Base-by-base conservation (phyloP, 352 stramenopile genomes). In the Phytophthora ramorum region DNA sequence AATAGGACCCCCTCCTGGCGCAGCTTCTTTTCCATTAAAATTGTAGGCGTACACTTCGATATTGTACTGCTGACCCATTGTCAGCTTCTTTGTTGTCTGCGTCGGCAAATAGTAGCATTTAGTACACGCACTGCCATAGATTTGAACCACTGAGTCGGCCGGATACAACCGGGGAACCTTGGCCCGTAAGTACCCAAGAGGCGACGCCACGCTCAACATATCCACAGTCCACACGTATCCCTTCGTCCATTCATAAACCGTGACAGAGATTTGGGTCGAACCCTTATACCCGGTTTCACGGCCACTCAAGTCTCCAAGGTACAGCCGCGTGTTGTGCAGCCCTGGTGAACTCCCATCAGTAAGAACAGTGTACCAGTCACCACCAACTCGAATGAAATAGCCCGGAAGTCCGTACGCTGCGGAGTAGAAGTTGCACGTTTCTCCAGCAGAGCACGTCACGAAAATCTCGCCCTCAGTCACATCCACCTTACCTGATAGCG, bases 41-140 rank as follows among this genome's bases (percentile, higher is more conserved):
- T 97, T 98, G 57, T 85, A 90, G 13, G 84, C 84, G 54, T 87
- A 79, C 0, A 87, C 83, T 49, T 91, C 75, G 24, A 97, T 75
- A 50, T 87, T 92, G 63, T 97, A 97, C 14, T 82, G 47, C 9
- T 85, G 85, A 24, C 87, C 92, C 16, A 58, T 58, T 7, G 43
- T 58, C 4, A 92, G 71, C 19, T 72, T 83, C 47, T 79, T 89
- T 12, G 67, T 79, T 8, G 84, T 86, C 34, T 87, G 72, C 0
- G 62, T 79, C 0, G 84, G 84, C 1, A 93, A 28, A 62, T 91
- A 90, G 54, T 93, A 90, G 61, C 84, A 93, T 58, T 89, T 90
- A 20, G 62, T 28, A 38, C 84, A 93, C 8, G 72, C 28, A 37
- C 58, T 80, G 2, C 82, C 82, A 8, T 32, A 58, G 8, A 93